phyloP scores from a whole-genome alignment of 225 moss, liverwort and hornwort species.

The Straminergon stramineum region DNA sequence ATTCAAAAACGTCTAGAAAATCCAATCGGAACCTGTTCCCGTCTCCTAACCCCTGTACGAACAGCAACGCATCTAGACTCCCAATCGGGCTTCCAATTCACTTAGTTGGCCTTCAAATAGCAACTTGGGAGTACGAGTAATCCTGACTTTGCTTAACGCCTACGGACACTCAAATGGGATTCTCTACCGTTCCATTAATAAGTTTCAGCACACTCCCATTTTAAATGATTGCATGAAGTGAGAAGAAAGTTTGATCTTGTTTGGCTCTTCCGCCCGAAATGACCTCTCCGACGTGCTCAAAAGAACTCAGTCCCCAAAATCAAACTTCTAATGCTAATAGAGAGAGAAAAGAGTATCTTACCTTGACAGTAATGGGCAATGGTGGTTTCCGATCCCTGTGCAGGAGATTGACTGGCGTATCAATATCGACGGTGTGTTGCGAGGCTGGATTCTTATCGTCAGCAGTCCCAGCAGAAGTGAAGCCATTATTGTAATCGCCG shows the following conservation, averaged over 20 bases:
- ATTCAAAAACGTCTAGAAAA: neutral
- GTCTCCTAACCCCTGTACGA: neutral
- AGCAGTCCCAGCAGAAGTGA: neutral
- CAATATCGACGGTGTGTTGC: constrained; percentile 37
- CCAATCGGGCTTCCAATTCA: neutral
- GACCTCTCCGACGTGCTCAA: neutral
- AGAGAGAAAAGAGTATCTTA: neutral
- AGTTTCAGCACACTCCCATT: neutral
- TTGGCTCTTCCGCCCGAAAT: neutral
- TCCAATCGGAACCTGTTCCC: neutral
- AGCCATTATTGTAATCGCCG: neutral
- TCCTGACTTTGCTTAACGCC: neutral
- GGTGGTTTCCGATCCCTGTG: constrained; percentile 44
- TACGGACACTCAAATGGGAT: no score
- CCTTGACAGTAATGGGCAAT: constrained; percentile 65
- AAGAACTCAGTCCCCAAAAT: no score
- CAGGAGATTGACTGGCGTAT: neutral
- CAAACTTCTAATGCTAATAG: neutral
- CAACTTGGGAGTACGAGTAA: neutral
- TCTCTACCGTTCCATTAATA: neutral
- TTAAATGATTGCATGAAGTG: neutral
- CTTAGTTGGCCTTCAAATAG: neutral
- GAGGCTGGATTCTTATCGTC: neutral
- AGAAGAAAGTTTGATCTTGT: neutral
- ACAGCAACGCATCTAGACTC: neutral